Base-by-base conservation (phyloP, 1,284 basidiomycete species). In the Limonomyces culmigenus region DNA sequence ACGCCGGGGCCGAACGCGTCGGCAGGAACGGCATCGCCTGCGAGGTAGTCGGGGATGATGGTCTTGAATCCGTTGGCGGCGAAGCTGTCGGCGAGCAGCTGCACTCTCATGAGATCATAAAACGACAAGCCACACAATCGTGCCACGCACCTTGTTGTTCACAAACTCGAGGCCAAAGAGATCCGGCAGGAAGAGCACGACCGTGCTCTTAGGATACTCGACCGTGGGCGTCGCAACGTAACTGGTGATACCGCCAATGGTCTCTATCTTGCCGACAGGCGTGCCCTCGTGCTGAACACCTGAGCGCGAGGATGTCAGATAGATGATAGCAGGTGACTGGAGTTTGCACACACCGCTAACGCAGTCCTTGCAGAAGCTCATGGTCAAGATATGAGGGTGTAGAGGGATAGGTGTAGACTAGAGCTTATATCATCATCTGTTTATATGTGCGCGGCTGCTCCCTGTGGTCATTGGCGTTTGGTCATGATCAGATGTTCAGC, bases 11-110 rank as follows among this genome's bases (percentile, higher is more conserved):
- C n/a, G 23, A 27, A 27, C 5, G 50, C 58, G 33, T 62, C 55
- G 3, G 54, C 39, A 6, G 62, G 54, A 32, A 72, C 47, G 12
- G 70, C 51, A 47, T 81, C 78, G 29, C 66, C 74, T 47, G 67
- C 59, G 34, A 81, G 56, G 44, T 71, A 63, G 51, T 79, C 74
- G 0, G 67, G 65, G 11, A 65, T 45, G 40, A 76, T 57, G 5
- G 63, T 65, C 62, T 71, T 70, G 62, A 69, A 77, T 10, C 80
- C 81, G 43, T 79, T 76, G 19, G 58, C 59, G 13, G 81, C 79
- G 53, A 75, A 85, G 47, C 71, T 74, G 47, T 87, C 84, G 11
- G 63, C 70, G 21, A 79, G 56, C 19, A 78, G 60, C 73, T 78
- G 40, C 13, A 23, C 8, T 27, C 16, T 19, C 33, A 23, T 38